Evolutionary conservation across 495 filamentous ascomycete genomes (phyloP), one percentile per base, ranked within the genome.

Genomic region (Hypoxylon fuscum): DNA sequence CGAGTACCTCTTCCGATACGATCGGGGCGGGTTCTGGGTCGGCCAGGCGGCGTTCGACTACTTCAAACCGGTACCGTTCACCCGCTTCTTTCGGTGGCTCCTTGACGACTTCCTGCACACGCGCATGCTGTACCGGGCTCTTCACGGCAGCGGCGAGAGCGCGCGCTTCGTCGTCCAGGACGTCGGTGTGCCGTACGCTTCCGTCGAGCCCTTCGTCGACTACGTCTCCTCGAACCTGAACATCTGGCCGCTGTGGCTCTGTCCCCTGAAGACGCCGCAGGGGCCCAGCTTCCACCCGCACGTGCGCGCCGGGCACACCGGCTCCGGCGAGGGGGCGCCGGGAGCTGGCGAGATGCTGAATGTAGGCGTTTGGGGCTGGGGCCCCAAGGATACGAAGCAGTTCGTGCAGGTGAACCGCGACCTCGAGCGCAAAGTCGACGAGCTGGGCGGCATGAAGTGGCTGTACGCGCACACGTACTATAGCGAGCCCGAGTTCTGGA

Each of bases 361-460:
- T 59, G 72, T 85, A 11, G 83, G 83, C 14, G 74, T 85, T 1
- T 85, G 83, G 82, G 83, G 83, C 5, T 79, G 74, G 70, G 81
- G 81, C 11, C 80, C 80, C 0, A 41, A 61, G 5, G 52, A 76
- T 25, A 72, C 68, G 11, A 61, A 51, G 5, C 67, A 74, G 23
- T 83, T 83, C 61, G 71, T 90, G 5, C 55, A 62, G 0, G 81
- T 80, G 51, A 92, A 93, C 73, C 79, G 85, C 3, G 79, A 79
- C 12, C 72, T 94, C 6, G 91, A 94, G 71, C 61, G 68, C 0
- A 85, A 85, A 50, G 78, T 93, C 7, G 76, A 74, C 10, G 83
- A 83, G 51, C 77, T 93, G 2, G 84, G 87, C 12, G 90, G 91
- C 6, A 82, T 80, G 74, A 85, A 85, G 72, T 85, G 83, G 83